These are phyloP conservation scores for Camelina laxa DNA, from an alignment of 345 rosid species.

Conservation along the genomic window DNA sequence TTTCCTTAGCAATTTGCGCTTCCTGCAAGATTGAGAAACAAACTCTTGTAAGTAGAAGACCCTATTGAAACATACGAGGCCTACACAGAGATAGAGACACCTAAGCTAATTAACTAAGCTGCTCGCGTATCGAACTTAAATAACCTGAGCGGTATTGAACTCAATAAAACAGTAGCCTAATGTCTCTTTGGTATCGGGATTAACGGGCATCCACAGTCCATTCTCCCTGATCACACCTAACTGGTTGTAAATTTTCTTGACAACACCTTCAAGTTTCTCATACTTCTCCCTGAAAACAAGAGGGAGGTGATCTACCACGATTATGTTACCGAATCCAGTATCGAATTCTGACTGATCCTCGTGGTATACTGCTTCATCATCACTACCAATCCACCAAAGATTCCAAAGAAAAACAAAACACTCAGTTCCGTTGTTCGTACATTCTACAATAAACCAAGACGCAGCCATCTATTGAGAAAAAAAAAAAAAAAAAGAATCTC, in stretches of 20 bases:
- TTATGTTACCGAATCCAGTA: not conserved
- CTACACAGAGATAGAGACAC: not conserved
- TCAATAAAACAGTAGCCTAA: constrained; percentile 6
- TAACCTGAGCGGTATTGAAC: constrained; percentile 7
- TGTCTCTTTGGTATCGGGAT: not conserved
- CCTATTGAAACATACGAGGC: not conserved
- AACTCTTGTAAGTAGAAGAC: not conserved
- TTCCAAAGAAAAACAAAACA: not conserved
- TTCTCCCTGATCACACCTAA: not conserved
- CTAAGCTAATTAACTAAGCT: no score
- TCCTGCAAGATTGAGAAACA: not conserved
- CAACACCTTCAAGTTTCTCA: constrained; percentile 8
- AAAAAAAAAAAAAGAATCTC: no score
- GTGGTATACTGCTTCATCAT: not conserved
- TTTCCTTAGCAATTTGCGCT: constrained; percentile 6
- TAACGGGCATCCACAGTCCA: constrained; percentile 3
- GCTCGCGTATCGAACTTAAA: no score
- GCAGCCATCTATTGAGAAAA: not conserved
- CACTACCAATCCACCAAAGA: not conserved
- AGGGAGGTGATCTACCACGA: constrained; percentile 1
- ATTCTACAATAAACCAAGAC: not conserved
- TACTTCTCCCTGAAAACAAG: not conserved
- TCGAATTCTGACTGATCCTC: not conserved
- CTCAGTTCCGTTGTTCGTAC: not conserved
- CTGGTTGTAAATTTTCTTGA: constrained; percentile 6